Percentiles rank a stretch among this genome's conserved stretches.
These are phyloP conservation scores for Dalbergia cochinchinensis DNA, from an alignment of 306 rosid genomes.

Conservation along the genomic window DNA sequence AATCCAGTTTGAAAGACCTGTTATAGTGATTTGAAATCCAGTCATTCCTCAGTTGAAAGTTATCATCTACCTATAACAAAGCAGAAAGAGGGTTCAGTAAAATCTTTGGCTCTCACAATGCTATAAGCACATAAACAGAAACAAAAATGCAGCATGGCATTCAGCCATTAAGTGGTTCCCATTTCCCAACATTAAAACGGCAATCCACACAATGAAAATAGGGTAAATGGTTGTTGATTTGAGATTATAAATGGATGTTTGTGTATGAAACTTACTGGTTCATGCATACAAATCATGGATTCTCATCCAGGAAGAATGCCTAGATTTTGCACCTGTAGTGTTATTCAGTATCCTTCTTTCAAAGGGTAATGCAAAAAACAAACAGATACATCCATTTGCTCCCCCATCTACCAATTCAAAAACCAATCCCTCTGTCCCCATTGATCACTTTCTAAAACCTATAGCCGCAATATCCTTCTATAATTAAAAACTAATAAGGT, in stretches of 20 bases:
- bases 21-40: not conserved
- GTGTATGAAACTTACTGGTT: not conserved
- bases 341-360: constrained; percentile 29
- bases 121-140: not conserved
- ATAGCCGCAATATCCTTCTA: constrained; percentile 29
- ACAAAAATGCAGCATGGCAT: not conserved
- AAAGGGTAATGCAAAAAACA: constrained; percentile 20
- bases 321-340: constrained; percentile 27
- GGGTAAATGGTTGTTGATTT: not conserved
- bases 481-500: not conserved
- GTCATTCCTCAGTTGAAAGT: not conserved
- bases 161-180: not conserved
- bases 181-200: not conserved
- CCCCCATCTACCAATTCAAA: constrained; percentile 27
- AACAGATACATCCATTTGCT: constrained; percentile 2
- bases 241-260: constrained; percentile 20
- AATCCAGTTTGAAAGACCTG: not conserved
- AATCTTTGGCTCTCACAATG: not conserved
- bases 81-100: not conserved
- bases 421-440: constrained; percentile 33
- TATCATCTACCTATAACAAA: not conserved
- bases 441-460: constrained; percentile 39
- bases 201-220: not conserved
- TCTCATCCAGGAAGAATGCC: constrained; percentile 36
- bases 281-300: constrained; percentile 34